Conservation (phyloP, 1,284 basidiomycete species). For the Tylopilus orsonianus region DNA sequence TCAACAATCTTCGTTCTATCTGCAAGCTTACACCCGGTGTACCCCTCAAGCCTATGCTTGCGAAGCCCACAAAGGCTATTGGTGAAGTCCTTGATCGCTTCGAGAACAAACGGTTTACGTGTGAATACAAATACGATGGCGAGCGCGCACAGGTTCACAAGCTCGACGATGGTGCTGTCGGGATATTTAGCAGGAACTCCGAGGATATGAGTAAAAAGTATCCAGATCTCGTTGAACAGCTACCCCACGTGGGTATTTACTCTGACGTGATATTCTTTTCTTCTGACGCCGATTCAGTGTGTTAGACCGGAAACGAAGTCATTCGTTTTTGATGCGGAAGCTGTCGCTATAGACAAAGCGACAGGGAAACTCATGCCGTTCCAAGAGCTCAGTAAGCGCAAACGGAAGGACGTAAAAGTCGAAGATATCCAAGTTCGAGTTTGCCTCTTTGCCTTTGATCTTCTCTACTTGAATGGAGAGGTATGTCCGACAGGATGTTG, state of each 20-base stretch:
- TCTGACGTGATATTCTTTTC: not conserved
- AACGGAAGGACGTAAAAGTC: conserved; percentile 96
- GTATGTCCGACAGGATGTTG: conserved; percentile 42
- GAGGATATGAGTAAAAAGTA: conserved; percentile 99
- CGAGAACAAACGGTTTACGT: conserved; percentile 94
- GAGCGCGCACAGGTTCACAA: conserved; percentile 92
- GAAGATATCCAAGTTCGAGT: conserved; percentile 96
- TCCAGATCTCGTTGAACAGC: conserved; percentile 92
- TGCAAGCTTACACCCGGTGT: conserved; percentile 96
- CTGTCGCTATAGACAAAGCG: conserved; percentile 90
- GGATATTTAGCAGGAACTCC: conserved; percentile 95
- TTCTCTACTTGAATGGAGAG: conserved; percentile 93
- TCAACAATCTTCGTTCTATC: conserved; percentile 65
- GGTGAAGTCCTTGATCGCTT: conserved; percentile 98
- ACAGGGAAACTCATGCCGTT: conserved; percentile 90
- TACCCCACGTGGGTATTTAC: conserved; percentile 67
- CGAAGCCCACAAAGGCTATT: conserved; percentile 99
- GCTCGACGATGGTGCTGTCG: conserved; percentile 76
- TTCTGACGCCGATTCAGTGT: conserved; percentile 51
- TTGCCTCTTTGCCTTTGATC: conserved; percentile 93
- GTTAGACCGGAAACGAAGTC: conserved; percentile 81
- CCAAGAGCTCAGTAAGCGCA: conserved; percentile 93
- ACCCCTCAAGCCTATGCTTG: conserved; percentile 98
- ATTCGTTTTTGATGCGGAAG: conserved; percentile 95
- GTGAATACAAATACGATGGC: conserved; percentile 99